Evolutionary conservation across 257 asterid species (phyloP).

Genomic region (Salvia splendens): DNA sequence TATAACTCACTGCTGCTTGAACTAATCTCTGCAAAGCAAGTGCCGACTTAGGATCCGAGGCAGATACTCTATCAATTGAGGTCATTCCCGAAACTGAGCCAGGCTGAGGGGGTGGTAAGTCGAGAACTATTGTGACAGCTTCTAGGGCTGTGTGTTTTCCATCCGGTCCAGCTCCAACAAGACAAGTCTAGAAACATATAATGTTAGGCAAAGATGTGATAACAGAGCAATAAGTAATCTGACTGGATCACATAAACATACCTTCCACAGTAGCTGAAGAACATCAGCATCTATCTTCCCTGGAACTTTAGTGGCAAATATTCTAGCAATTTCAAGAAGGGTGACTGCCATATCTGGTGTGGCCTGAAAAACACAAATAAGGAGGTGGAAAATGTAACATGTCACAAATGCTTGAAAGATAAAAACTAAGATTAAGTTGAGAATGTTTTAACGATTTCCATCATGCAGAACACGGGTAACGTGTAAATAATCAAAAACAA

Average conservation of each 20-base stretch:
- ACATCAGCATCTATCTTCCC: conserved; percentile 99
- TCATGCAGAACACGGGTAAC: conserved; percentile 10
- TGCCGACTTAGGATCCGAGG: conserved; percentile 97
- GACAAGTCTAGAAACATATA: conserved; percentile 69
- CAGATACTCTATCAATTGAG: conserved; percentile 88
- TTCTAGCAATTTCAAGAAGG: conserved; percentile 95
- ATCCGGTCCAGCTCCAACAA: conserved; percentile 98
- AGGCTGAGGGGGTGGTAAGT: conserved; percentile 98
- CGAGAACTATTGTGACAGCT: conserved; percentile 97
- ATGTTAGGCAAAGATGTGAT: conserved; percentile 27
- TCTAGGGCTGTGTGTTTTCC: conserved; percentile 98
- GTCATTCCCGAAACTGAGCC: conserved; percentile 75
- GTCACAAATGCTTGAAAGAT: too few species aligned
- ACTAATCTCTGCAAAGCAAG: conserved; percentile 94
- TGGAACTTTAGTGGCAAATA: conserved; percentile 98
- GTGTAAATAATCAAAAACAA: conserved; percentile 4
- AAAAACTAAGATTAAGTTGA: too few species aligned
- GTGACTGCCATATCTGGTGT: conserved; percentile 99
- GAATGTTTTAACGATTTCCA: conserved; percentile 9
- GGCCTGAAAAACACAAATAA: conserved; percentile 61
- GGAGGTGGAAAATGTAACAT: conserved; percentile 23
- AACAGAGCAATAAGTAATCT: conserved; percentile 21
- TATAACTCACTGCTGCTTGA: conserved; percentile 91
- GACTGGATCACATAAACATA: conserved; percentile 42
- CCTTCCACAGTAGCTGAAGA: conserved; percentile 97